These are phyloP conservation scores for Citrus reticulata DNA, from an alignment of 345 rosid species.

Conservation along the genomic window DNA sequence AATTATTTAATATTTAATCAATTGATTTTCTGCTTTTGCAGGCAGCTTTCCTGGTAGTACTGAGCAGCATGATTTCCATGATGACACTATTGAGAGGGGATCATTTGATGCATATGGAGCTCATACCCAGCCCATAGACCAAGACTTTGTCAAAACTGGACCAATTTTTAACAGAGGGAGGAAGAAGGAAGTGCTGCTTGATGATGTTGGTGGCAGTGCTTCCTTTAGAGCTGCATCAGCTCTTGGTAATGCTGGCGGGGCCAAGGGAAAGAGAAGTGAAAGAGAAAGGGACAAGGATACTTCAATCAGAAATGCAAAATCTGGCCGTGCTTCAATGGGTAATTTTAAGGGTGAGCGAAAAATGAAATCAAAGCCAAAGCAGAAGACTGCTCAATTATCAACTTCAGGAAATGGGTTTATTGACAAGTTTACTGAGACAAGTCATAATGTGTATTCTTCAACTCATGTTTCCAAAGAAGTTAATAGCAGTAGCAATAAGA, in stretches of 20 bases:
- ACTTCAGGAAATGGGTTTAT: constrained; percentile 33
- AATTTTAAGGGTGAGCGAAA: constrained; percentile 43
- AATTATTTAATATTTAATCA: neutral
- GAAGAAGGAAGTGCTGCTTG: constrained; percentile 53
- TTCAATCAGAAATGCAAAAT: constrained; percentile 22
- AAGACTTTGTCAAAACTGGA: constrained; percentile 37
- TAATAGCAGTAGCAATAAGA: constrained; percentile 18
- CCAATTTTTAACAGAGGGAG: constrained; percentile 41
- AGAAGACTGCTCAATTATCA: constrained; percentile 41
- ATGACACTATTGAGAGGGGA: constrained; percentile 18
- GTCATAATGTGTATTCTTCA: constrained; percentile 13
- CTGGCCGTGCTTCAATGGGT: constrained; percentile 28
- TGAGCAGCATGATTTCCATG: constrained; percentile 15
- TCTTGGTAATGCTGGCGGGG: constrained; percentile 33
- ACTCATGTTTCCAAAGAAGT: constrained; percentile 7
- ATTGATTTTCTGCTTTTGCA: constrained; percentile 11
- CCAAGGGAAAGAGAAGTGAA: constrained; percentile 62
- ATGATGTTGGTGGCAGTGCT: constrained; percentile 42
- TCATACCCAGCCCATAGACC: constrained; percentile 12
- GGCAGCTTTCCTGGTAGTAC: constrained; percentile 15
- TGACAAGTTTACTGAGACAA: constrained; percentile 28
- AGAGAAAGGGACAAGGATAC: constrained; percentile 40
- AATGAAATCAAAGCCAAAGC: constrained; percentile 55
- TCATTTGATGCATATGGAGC: constrained; percentile 17
- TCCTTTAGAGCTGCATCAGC: constrained; percentile 28